A percentile compares a stretch with the other conserved stretches of the same genome.
Conservation (phyloP, 768 basidiomycete genomes). For the Leucosporidium creatinivorum region DNA sequence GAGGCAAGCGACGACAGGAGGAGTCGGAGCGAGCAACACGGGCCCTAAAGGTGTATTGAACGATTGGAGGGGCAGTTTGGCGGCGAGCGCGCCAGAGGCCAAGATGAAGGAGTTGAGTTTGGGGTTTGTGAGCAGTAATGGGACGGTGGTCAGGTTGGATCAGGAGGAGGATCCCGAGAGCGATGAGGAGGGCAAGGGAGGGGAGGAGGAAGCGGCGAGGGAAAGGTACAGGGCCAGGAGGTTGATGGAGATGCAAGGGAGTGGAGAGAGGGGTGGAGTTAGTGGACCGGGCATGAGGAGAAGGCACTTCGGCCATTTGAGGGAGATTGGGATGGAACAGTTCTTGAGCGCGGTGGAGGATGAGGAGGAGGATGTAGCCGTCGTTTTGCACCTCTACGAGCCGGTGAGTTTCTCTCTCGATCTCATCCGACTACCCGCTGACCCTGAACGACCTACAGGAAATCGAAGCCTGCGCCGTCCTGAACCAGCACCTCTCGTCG, state of each 20-base stretch:
- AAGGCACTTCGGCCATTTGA: constrained; percentile 35
- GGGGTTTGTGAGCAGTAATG: no score
- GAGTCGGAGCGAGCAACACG: constrained; percentile 17
- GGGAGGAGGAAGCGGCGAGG: constrained; percentile 15
- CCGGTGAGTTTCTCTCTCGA: constrained; percentile 21
- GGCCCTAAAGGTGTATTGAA: constrained; percentile 36
- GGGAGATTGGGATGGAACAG: constrained; percentile 33
- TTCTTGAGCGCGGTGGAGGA: constrained; percentile 36
- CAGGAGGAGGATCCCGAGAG: background rate
- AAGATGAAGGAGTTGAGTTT: no score
- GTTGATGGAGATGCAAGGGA: constrained; percentile 29
- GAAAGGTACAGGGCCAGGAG: constrained; percentile 18
- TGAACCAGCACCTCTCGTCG: constrained; percentile 34
- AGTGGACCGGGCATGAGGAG: background rate
- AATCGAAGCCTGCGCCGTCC: constrained; percentile 25
- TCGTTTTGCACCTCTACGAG: constrained; percentile 36
- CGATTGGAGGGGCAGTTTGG: background rate
- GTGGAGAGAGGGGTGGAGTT: constrained; percentile 13
- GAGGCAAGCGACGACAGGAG: background rate
- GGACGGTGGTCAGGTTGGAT: no score
- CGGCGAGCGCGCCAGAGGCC: no score
- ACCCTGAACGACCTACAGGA: constrained; percentile 9
- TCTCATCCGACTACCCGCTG: no score
- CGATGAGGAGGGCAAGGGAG: background rate
- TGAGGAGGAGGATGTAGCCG: constrained; percentile 23